Percentiles rank a stretch among this genome's conserved stretches.
Evolutionary conservation across 148 eudicot genomes (phyloP).

Genomic region (Talinum fruticosum): DNA sequence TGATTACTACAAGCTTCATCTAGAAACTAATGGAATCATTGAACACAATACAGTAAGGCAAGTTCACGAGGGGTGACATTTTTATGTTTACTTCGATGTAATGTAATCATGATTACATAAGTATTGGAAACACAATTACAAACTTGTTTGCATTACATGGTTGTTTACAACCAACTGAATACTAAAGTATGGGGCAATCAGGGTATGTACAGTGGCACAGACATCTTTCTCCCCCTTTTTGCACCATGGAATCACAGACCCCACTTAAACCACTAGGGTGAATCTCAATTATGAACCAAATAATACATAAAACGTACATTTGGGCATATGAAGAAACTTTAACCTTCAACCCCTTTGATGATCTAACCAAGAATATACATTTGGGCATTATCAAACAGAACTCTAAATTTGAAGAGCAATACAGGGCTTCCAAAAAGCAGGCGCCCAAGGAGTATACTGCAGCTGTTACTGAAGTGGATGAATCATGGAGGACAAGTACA

Average conservation of each 20-base stretch:
- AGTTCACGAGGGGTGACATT: too few relatives aligned
- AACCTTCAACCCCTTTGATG: neutral
- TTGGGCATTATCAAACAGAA: neutral
- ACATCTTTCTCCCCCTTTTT: neutral
- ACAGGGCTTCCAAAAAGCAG: constrained; percentile 4
- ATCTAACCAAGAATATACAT: constrained; percentile 10
- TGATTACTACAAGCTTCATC: neutral
- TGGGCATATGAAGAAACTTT: too few relatives aligned
- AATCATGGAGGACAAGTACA: neutral
- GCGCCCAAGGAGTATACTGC: neutral
- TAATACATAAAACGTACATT: neutral
- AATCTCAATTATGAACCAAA: neutral
- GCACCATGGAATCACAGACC: neutral
- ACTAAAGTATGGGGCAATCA: neutral
- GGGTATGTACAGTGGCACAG: neutral
- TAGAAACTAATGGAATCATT: neutral
- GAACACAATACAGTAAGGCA: neutral
- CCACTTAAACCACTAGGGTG: neutral
- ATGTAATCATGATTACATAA: too few relatives aligned
- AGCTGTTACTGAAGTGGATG: constrained; percentile 9
- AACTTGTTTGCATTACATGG: too few relatives aligned
- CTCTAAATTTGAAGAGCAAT: neutral
- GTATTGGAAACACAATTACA: too few relatives aligned
- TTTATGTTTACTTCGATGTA: too few relatives aligned
- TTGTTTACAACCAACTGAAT: too few relatives aligned